Evolutionary conservation across 1,139 yeast species (phyloP).

Genomic region (Zygoascus sp.): DNA sequence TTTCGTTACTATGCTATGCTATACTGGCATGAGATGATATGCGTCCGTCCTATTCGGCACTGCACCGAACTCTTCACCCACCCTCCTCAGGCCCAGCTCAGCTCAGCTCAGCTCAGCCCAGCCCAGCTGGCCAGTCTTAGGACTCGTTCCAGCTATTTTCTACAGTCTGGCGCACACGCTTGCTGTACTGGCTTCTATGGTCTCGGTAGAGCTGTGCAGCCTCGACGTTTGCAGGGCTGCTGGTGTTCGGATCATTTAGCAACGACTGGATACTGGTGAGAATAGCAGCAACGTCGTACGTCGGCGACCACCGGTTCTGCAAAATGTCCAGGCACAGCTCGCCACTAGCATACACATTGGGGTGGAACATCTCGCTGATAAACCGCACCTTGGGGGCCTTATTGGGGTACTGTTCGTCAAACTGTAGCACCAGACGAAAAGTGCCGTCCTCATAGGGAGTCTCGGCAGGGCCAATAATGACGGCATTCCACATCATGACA

Average conservation of each 20-base stretch:
- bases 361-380: constrained; percentile 94
- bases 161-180: constrained; percentile 89
- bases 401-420: constrained; percentile 96
- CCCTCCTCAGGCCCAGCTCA: too few relatives aligned
- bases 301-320: constrained; percentile 98
- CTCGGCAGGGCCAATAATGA: constrained; percentile 94
- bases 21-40: background rate
- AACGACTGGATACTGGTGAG: constrained; percentile 77
- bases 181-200: constrained; percentile 86
- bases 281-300: constrained; percentile 96
- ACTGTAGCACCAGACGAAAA: constrained; percentile 76
- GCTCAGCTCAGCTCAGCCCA: too few relatives aligned
- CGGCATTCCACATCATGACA: constrained; percentile 97
- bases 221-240: constrained; percentile 97
- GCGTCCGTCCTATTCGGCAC: background rate
- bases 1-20: constrained; percentile 3
- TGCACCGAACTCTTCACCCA: too few relatives aligned
- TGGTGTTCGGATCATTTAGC: constrained; percentile 91
- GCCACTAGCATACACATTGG: constrained; percentile 93
- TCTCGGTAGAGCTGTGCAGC: constrained; percentile 95
- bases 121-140: too few relatives aligned
- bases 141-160: constrained; percentile 46
- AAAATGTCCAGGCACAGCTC: constrained; percentile 93
- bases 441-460: constrained; percentile 99
- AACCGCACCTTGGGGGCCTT: constrained; percentile 94